These are phyloP conservation scores for Silene noctiflora DNA, from an alignment of 179 eudicot genomes.

Conservation along the genomic window DNA sequence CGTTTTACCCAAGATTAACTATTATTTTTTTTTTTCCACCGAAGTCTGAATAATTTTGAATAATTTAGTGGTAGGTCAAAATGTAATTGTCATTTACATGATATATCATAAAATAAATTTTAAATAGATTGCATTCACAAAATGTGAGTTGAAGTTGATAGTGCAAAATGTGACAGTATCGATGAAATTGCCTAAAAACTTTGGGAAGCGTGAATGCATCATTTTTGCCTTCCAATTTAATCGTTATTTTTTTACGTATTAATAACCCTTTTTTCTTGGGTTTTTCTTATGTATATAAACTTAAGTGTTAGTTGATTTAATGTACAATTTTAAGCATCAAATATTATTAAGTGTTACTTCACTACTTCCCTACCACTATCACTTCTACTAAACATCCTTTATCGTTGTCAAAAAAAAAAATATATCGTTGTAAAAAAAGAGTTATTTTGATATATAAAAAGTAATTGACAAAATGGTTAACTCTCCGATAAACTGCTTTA, in stretches of 20 bases:
- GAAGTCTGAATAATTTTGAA: no score
- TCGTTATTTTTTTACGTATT: constrained; percentile 8
- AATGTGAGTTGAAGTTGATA: constrained; percentile 10
- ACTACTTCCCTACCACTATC: constrained; percentile 1
- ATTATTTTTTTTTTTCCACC: no score
- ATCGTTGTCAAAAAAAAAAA: no score
- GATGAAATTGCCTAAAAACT: constrained; percentile 17
- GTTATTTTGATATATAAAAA: no score
- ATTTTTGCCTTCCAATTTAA: constrained; percentile 39
- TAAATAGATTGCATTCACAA: neutral
- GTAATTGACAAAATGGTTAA: neutral
- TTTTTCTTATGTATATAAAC: constrained; percentile 7
- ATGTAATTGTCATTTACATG: no score
- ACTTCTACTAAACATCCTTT: neutral
- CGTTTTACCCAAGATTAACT: no score
- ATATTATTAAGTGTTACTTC: neutral
- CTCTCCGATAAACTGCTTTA: neutral
- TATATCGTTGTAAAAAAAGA: no score
- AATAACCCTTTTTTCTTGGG: constrained; percentile 7
- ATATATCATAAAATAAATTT: no score
- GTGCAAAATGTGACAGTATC: neutral
- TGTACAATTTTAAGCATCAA: neutral
- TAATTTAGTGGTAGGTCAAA: no score
- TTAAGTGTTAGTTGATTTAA: neutral
- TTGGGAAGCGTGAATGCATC: constrained; percentile 16